These are phyloP conservation scores for Solanum sitiens DNA, from an alignment of 257 asterid species.

Conservation along the genomic window DNA sequence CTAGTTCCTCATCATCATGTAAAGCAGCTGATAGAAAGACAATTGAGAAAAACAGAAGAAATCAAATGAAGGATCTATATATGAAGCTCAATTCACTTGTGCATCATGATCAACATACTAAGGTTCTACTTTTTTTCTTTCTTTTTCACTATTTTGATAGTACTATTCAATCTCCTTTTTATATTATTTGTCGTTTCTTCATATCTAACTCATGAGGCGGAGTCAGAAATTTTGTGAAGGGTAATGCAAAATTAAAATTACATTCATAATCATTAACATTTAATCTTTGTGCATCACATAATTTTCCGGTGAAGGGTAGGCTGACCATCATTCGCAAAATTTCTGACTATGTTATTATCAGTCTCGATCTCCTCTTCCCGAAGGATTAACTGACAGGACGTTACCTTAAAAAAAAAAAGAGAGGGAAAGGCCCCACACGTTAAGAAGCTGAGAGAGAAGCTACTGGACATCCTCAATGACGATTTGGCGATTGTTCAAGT, in stretches of 20 bases:
- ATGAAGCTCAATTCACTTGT: conserved; percentile 44
- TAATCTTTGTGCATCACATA: not conserved
- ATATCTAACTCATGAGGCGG: not conserved
- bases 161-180: not conserved
- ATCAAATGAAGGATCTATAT: conserved; percentile 52
- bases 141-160: not conserved
- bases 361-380: not conserved
- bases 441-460: not conserved
- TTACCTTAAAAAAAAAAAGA: not conserved
- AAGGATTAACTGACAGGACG: not conserved
- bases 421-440: not conserved
- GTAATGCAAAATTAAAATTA: not conserved
- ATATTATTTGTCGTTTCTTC: not conserved
- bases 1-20: not conserved
- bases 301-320: not conserved
- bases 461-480: not conserved
- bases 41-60: conserved; percentile 56
- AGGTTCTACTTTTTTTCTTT: conserved; percentile 19
- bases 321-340: too few relatives aligned
- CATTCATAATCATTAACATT: not conserved
- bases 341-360: too few relatives aligned
- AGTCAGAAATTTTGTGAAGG: not conserved
- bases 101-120: conserved; percentile 28
- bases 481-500: not conserved
- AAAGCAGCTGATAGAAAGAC: conserved; percentile 55